Evolutionary conservation across 1,284 basidiomycete species (phyloP).

Genomic region (Leccinum griseonigrum): DNA sequence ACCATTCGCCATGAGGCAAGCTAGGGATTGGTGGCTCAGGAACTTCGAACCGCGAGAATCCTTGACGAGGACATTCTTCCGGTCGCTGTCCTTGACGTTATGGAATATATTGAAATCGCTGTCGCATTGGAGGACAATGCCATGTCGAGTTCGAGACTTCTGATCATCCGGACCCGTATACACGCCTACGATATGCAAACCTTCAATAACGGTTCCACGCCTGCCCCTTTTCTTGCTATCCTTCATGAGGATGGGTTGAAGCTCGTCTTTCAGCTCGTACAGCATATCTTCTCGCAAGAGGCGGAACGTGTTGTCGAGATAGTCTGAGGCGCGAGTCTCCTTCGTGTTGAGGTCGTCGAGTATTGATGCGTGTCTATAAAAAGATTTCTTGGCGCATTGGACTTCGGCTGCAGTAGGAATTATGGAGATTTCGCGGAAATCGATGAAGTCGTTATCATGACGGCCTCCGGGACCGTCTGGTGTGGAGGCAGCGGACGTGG

Average conservation of each 20-base stretch:
- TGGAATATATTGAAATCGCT: conserved; percentile 45
- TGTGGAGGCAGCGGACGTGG: conserved; percentile 17
- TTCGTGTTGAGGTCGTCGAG: conserved; percentile 44
- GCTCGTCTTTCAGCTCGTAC: conserved; percentile 59
- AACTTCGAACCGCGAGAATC: conserved; percentile 38
- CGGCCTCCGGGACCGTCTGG: conserved; percentile 51
- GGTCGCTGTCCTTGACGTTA: conserved; percentile 30
- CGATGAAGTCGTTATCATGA: conserved; percentile 62
- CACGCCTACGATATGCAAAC: conserved; percentile 38
- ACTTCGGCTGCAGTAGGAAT: conserved; percentile 61
- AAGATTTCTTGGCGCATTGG: conserved; percentile 41
- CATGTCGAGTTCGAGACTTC: conserved; percentile 43
- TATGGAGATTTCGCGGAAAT: conserved; percentile 57
- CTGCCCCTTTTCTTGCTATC: conserved; percentile 48
- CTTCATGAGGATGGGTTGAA: conserved; percentile 42
- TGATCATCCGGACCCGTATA: conserved; percentile 36
- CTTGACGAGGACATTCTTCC: conserved; percentile 39
- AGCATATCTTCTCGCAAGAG: conserved; percentile 66
- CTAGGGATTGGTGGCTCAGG: conserved; percentile 49
- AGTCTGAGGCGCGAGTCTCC: conserved; percentile 38
- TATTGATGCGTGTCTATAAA: conserved; percentile 41
- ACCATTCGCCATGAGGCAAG: conserved; percentile 48
- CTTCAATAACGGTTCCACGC: conserved; percentile 43
- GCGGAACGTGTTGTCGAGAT: conserved; percentile 66
- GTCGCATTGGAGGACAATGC: conserved; percentile 42